phyloP scores from a whole-genome alignment of 208 protist genomes.

The Porcisia deanei region DNA sequence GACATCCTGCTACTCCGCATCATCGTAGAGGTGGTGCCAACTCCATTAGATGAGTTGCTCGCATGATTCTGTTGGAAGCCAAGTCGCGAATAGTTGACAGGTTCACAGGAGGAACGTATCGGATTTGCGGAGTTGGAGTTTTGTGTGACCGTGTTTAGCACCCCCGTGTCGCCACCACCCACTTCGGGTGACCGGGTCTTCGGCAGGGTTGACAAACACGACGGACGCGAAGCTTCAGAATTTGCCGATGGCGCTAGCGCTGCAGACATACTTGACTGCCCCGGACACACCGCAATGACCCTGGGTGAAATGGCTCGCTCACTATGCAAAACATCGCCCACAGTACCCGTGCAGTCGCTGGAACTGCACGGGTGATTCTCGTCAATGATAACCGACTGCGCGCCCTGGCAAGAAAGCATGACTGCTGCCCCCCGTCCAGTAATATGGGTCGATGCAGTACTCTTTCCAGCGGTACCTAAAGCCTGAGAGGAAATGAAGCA shows the following conservation, averaged over 20 bases:
- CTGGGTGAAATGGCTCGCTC: slow-evolving; percentile 12
- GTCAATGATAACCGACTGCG: slow-evolving; percentile 14
- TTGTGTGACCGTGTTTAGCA: not conserved
- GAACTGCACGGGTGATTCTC: slow-evolving; percentile 9
- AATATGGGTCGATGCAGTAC: not conserved
- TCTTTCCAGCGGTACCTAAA: not conserved
- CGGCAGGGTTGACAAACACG: not conserved
- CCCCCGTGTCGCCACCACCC: not conserved
- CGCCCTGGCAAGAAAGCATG: slow-evolving; percentile 6
- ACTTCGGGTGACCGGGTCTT: not conserved
- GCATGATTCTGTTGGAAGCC: slow-evolving; percentile 19
- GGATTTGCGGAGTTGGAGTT: not conserved
- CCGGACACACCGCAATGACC: slow-evolving; percentile 1
- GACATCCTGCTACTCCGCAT: slow-evolving; percentile 21
- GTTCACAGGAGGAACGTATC: slow-evolving; percentile 5
- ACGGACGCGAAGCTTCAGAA: slow-evolving; percentile 1
- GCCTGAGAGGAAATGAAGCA: not conserved
- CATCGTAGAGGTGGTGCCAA: slow-evolving; percentile 11
- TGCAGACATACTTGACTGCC: not conserved
- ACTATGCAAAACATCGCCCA: slow-evolving; percentile 1
- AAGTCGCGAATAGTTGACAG: slow-evolving; percentile 9
- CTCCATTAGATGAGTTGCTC: slow-evolving; percentile 10
- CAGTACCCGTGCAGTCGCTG: slow-evolving; percentile 9
- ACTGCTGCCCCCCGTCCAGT: not conserved
- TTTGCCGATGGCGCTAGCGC: slow-evolving; percentile 8